These are phyloP conservation scores for Fusarium equiseti DNA, from an alignment of 2,329 filamentous ascomycete species.

Conservation along the genomic window DNA sequence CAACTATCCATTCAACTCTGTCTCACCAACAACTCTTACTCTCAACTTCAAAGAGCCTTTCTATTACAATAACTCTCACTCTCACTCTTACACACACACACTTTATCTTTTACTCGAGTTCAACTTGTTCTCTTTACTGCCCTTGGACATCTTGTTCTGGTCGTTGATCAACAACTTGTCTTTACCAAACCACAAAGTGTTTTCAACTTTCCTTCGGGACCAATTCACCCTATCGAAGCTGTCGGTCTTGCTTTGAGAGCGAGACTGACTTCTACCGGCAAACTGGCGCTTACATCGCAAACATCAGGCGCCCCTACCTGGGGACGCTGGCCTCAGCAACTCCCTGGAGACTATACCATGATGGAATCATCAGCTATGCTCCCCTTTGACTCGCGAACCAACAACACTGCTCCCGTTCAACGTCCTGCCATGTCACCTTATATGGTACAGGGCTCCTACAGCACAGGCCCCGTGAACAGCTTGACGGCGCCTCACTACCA, in stretches of 20 bases:
- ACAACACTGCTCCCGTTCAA: conserved; percentile 55
- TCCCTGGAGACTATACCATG: conserved; percentile 61
- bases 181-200: conserved; percentile 18
- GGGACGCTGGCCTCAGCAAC: conserved; percentile 67
- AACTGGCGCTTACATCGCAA: conserved; percentile 63
- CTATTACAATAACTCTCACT: conserved; percentile 30
- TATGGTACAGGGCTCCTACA: conserved; percentile 60
- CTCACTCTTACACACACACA: conserved; percentile 39
- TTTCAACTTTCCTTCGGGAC: conserved; percentile 12
- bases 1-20: conserved; percentile 37
- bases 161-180: conserved; percentile 6
- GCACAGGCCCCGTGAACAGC: conserved; percentile 56
- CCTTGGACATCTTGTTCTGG: conserved; percentile 18
- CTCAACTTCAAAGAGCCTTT: conserved; percentile 31
- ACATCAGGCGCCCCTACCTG: conserved; percentile 61
- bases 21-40: conserved; percentile 43
- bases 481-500: conserved; percentile 59
- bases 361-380: conserved; percentile 62
- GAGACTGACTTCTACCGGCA: conserved; percentile 43
- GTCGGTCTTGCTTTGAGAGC: conserved; percentile 45
- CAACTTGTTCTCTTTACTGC: conserved; percentile 19
- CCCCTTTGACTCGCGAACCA: conserved; percentile 61
- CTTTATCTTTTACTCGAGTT: conserved; percentile 14
- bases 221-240: conserved; percentile 4
- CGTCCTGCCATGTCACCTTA: conserved; percentile 61